Evolutionary conservation across 306 rosid genomes (phyloP).

Genomic region (Cicer judaicum): DNA sequence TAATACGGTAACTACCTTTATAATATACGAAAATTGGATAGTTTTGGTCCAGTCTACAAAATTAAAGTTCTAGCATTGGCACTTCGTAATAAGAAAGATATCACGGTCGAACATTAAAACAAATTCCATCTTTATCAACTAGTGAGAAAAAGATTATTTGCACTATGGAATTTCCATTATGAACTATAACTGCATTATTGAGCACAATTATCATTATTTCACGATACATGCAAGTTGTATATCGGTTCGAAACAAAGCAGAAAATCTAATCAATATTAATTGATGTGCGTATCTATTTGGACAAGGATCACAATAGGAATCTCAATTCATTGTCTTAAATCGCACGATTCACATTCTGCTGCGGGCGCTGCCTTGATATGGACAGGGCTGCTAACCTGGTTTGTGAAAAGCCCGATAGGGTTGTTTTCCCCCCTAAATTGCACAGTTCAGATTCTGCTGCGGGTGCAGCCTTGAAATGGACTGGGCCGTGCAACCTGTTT

Average conservation of each 20-base stretch:
- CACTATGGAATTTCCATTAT: slow-evolving; percentile 33
- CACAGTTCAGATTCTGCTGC: background rate
- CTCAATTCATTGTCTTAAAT: background rate
- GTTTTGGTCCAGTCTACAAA: background rate
- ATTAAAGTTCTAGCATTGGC: background rate
- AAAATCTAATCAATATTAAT: background rate
- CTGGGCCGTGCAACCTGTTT: background rate
- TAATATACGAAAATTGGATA: slow-evolving; percentile 23
- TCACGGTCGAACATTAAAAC: slow-evolving; percentile 15
- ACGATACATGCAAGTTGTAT: background rate
- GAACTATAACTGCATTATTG: background rate
- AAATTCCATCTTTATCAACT: slow-evolving; percentile 14
- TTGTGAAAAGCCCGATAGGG: background rate
- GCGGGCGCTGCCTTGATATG: background rate
- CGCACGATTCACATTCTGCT: background rate
- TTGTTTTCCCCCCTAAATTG: background rate
- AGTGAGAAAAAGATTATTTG: slow-evolving; percentile 16
- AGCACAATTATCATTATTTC: background rate
- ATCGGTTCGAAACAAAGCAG: background rate
- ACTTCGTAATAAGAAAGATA: slow-evolving; percentile 9
- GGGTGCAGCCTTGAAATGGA: background rate
- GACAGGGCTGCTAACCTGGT: background rate
- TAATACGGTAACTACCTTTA: background rate
- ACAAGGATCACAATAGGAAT: background rate
- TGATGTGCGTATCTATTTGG: background rate